Evolutionary conservation across 2,329 filamentous ascomycete genomes (phyloP), one percentile per base, ranked within the genome.

Genomic region (Tolypocladium nubicola): DNA sequence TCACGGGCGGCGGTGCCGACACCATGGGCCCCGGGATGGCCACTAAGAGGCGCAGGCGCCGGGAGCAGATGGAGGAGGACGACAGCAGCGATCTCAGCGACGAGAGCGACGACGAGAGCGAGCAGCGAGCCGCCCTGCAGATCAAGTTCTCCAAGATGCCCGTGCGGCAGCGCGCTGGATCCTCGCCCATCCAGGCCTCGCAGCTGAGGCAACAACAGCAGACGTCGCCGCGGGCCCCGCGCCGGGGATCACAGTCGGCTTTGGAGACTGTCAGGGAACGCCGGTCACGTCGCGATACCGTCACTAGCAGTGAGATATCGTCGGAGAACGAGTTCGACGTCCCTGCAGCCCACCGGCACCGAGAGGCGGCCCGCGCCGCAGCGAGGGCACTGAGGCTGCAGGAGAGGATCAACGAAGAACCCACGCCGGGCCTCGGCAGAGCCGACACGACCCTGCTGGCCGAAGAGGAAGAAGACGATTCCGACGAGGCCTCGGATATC

Each of bases 61-160:
- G 87, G 60, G 87, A 92, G 70, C 86, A 89, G 70, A 82, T 90
- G 75, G 88, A 91, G 63, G 89, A 94, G 65, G 88, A 91, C 58
- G 89, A 93, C 67, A 94, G 89, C 71, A 92, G 88, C 66, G 89
- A 93, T 65, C 75, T 93, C 56, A 91, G 86, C 68, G 89, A 94
- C 65, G 88, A 93, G 63, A 93, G 88, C 64, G 89, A 94, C 54
- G 88, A 92, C 30, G 88, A 91, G 55, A 78, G 82, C 1, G 87
- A 90, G 57, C 80, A 85, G 60, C 86, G 90, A 56, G 87, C 89
- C 50, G 87, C 88, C 2, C 90, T 95, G 68, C 90, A 95, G 70
- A 96, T 97, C 70, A 92, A 93, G 68, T 99, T 99, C 72, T 85
- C 88, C 53, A 97, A 97, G 73, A 93, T 97, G 89, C 93, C 94